Evolutionary conservation across 2,329 filamentous ascomycete genomes (phyloP).

Genomic region (Hawksworthiomyces lignivorus): DNA sequence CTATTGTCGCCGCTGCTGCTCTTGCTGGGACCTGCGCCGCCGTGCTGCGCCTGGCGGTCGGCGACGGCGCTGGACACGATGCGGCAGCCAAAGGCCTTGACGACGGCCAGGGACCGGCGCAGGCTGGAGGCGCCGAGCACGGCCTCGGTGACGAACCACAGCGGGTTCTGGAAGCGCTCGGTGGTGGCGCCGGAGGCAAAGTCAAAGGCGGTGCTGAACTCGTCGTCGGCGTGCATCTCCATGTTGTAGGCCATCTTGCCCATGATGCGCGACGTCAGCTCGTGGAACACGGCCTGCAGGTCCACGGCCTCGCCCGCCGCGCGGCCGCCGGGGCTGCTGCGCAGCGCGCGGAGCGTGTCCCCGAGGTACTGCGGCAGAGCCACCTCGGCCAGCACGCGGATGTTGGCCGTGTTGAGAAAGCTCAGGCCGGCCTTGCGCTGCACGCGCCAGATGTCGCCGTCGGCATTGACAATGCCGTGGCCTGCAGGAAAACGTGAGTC

Average conservation of each 20-base stretch:
- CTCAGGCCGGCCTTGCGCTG: slow-evolving; percentile 54
- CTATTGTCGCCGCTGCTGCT: not conserved
- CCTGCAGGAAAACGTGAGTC: slow-evolving; percentile 29
- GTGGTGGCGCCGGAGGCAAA: slow-evolving; percentile 53
- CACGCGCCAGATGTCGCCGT: slow-evolving; percentile 54
- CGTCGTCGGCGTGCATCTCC: slow-evolving; percentile 56
- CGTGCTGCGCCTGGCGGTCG: slow-evolving; percentile 23
- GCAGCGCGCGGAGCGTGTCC: slow-evolving; percentile 33
- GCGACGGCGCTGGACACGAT: slow-evolving; percentile 49
- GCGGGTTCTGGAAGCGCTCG: slow-evolving; percentile 57
- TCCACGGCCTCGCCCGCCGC: slow-evolving; percentile 33
- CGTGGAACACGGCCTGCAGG: slow-evolving; percentile 52
- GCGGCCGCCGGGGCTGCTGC: slow-evolving; percentile 16
- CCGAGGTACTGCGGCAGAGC: slow-evolving; percentile 48
- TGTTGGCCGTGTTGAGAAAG: slow-evolving; percentile 51
- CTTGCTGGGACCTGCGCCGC: not conserved
- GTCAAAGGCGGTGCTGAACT: slow-evolving; percentile 55
- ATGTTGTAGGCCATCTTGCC: slow-evolving; percentile 63
- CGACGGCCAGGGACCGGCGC: slow-evolving; percentile 29
- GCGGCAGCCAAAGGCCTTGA: slow-evolving; percentile 47
- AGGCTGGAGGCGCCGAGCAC: slow-evolving; percentile 39
- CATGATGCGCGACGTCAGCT: slow-evolving; percentile 59
- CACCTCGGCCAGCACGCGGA: slow-evolving; percentile 48
- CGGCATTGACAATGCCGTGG: slow-evolving; percentile 59
- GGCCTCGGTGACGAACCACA: slow-evolving; percentile 52